Percentiles rank a stretch among this genome's conserved stretches.
These are phyloP conservation scores for Oxyria digyna DNA, from an alignment of 148 eudicot species.

Conservation along the genomic window DNA sequence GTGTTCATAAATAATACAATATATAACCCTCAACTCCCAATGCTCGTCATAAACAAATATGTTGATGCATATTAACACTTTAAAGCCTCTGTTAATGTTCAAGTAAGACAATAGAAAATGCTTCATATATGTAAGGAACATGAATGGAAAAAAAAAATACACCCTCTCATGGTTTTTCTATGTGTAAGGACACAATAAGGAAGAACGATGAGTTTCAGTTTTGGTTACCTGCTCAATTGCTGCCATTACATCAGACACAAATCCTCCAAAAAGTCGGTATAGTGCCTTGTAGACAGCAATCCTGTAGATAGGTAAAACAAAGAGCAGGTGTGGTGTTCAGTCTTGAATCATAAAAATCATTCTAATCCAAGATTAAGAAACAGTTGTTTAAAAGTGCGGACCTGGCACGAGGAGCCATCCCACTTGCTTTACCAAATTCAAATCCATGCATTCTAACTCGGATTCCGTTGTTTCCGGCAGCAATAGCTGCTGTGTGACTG, in stretches of 20 bases:
- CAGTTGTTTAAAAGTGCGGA: conserved; percentile 16
- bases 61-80: neutral
- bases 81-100: neutral
- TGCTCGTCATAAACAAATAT: neutral
- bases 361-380: neutral
- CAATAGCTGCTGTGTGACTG: conserved; percentile 98
- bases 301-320: conserved; percentile 29
- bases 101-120: neutral
- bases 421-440: conserved; percentile 97
- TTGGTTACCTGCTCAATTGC: conserved; percentile 79
- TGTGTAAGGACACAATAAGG: too few species aligned
- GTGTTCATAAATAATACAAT: neutral
- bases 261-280: conserved; percentile 94
- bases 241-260: conserved; percentile 91
- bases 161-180: too few species aligned
- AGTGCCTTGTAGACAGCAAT: conserved; percentile 96
- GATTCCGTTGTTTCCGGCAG: conserved; percentile 96
- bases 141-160: too few species aligned
- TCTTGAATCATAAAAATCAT: neutral
- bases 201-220: neutral
- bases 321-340: neutral
- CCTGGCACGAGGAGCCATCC: conserved; percentile 99
- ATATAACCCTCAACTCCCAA: neutral
- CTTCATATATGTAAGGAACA: neutral
- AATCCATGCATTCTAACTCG: conserved; percentile 84